Conservation (phyloP, 208 protist species). For the Trypanosoma melophagium region DNA sequence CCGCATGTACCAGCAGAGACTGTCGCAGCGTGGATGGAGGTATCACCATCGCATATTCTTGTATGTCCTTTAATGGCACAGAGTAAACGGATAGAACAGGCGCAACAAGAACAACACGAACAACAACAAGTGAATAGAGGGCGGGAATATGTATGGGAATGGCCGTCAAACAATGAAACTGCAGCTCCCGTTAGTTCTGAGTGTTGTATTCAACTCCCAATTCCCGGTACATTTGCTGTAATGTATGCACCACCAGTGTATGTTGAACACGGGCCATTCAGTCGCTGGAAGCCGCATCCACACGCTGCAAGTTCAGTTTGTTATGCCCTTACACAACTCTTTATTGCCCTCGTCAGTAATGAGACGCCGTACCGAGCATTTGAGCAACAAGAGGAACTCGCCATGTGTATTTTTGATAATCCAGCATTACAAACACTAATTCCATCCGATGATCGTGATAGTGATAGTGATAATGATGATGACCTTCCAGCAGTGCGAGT, state of each 20-base stretch:
- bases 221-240: conserved; percentile 11
- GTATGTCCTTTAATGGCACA: conserved; percentile 22
- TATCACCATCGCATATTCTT: conserved; percentile 65
- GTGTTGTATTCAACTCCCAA: conserved; percentile 16
- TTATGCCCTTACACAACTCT: conserved; percentile 62
- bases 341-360: conserved; percentile 50
- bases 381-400: conserved; percentile 28
- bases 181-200: background rate
- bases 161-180: no score
- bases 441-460: background rate
- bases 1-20: conserved; percentile 44
- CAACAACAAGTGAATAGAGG: no score
- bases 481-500: conserved; percentile 8
- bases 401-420: background rate
- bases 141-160: no score
- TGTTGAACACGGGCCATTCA: conserved; percentile 34
- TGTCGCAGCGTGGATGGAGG: conserved; percentile 38
- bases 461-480: conserved; percentile 1
- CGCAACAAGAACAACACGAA: no score
- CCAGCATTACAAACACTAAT: background rate
- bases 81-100: no score
- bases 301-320: conserved; percentile 44
- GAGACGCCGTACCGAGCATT: conserved; percentile 46
- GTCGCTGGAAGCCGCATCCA: conserved; percentile 67
- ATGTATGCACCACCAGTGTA: conserved; percentile 43